Evolutionary conservation across 768 basidiomycete species (phyloP).

Genomic region (Suillus subaureus): DNA sequence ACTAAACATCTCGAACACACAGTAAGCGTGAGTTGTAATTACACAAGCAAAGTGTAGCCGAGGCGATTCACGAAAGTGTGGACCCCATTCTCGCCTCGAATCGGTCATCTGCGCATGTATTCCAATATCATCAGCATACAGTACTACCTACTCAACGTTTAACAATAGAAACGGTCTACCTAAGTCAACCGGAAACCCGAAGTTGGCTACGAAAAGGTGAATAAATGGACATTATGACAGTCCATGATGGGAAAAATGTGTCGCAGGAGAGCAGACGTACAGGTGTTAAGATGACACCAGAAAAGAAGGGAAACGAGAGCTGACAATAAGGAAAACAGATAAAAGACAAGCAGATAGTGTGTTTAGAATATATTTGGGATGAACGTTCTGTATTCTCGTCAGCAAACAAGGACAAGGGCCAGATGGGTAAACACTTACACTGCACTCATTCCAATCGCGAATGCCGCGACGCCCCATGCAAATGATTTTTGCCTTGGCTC

Average conservation of each 20-base stretch:
- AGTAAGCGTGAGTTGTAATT: not conserved
- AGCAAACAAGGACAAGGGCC: not conserved
- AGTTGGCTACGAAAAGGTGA: conserved; percentile 1
- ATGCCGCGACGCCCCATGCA: conserved; percentile 84
- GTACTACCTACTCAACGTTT: conserved; percentile 10
- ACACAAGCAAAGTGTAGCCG: not conserved
- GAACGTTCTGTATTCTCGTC: conserved; percentile 44
- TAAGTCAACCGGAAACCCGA: conserved; percentile 3
- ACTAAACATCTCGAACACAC: not conserved
- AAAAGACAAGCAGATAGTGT: conserved; percentile 14
- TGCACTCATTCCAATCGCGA: conserved; percentile 81
- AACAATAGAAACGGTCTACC: conserved; percentile 8
- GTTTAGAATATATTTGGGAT: conserved; percentile 63
- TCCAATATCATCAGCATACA: conserved; percentile 2
- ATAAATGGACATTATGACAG: not conserved
- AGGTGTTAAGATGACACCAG: conserved; percentile 22
- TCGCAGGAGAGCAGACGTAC: conserved; percentile 23
- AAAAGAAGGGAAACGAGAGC: conserved; percentile 17
- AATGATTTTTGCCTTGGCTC: conserved; percentile 73
- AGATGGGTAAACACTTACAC: conserved; percentile 55
- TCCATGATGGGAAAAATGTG: conserved; percentile 12
- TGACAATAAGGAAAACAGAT: conserved; percentile 18
- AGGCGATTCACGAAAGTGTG: not conserved
- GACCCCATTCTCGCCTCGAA: not conserved
- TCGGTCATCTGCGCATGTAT: not conserved